These are phyloP conservation scores for Trichosporon ovoides DNA, from an alignment of 1,284 basidiomycete genomes.

Conservation along the genomic window DNA sequence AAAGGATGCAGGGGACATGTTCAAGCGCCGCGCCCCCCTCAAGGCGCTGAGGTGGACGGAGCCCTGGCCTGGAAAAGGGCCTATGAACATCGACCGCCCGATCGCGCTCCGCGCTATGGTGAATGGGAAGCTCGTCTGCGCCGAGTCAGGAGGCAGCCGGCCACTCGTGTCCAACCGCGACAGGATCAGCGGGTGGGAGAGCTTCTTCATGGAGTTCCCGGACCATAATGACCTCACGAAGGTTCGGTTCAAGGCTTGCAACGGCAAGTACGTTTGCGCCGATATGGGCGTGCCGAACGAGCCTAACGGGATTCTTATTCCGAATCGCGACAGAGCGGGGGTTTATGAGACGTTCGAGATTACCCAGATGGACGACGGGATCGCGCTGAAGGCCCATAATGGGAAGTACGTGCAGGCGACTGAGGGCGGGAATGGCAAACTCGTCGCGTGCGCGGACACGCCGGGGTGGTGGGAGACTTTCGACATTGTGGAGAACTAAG, in stretches of 20 bases:
- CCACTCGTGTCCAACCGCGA: constrained; percentile 9
- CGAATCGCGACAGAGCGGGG: constrained; percentile 2
- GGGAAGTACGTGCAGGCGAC: constrained; percentile 12
- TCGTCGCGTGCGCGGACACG: constrained; percentile 7
- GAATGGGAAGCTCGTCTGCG: constrained; percentile 14
- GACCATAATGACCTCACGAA: not conserved
- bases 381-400: constrained; percentile 9
- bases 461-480: constrained; percentile 22
- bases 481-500: constrained; percentile 12
- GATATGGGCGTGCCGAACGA: constrained; percentile 2
- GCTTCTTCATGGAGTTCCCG: constrained; percentile 4
- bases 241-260: constrained; percentile 9
- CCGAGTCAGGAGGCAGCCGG: constrained; percentile 11
- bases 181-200: constrained; percentile 9
- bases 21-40: constrained; percentile 9
- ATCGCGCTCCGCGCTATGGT: constrained; percentile 9
- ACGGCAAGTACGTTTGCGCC: constrained; percentile 12
- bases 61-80: constrained; percentile 17
- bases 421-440: not conserved
- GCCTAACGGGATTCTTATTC: constrained; percentile 4
- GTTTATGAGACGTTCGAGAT: constrained; percentile 12
- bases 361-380: not conserved
- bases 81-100: not conserved
- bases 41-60: constrained; percentile 13
- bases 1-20: constrained; percentile 15